Conservation (phyloP, 257 asterid species). For the Perilla frutescens region DNA sequence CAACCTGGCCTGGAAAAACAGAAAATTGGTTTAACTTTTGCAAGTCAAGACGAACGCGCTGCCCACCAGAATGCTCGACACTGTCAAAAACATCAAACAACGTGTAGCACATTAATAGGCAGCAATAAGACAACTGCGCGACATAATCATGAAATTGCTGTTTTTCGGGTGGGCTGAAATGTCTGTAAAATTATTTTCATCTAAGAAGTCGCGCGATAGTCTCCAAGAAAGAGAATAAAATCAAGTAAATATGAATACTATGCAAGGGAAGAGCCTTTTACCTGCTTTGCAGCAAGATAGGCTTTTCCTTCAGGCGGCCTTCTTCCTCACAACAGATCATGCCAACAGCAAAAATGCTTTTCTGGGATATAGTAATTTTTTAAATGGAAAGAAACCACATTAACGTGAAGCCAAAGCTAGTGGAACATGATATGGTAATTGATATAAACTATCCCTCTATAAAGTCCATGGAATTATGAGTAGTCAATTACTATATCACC, state of each 20-base stretch:
- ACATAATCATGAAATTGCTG: constrained; percentile 4
- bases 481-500: constrained; percentile 12
- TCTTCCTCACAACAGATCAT: constrained; percentile 97
- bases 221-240: constrained; percentile 25
- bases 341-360: constrained; percentile 89
- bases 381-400: constrained; percentile 30
- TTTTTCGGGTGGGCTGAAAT: constrained; percentile 6
- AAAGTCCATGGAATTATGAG: constrained; percentile 17
- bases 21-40: constrained; percentile 81
- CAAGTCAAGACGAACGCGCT: constrained; percentile 94
- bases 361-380: constrained; percentile 51
- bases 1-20: constrained; percentile 97
- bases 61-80: constrained; percentile 98
- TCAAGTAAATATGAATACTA: constrained; percentile 16
- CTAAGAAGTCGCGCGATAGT: constrained; percentile 15
- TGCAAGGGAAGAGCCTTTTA: constrained; percentile 29
- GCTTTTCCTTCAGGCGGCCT: constrained; percentile 96
- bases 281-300: constrained; percentile 95
- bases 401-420: constrained; percentile 25
- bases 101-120: constrained; percentile 6
- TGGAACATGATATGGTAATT: constrained; percentile 21
- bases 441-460: constrained; percentile 21
- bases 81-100: constrained; percentile 47
- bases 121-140: constrained; percentile 7
- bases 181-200: neutral